Evolutionary conservation across 768 basidiomycete species (phyloP).

Genomic region (Suillus luteus): DNA sequence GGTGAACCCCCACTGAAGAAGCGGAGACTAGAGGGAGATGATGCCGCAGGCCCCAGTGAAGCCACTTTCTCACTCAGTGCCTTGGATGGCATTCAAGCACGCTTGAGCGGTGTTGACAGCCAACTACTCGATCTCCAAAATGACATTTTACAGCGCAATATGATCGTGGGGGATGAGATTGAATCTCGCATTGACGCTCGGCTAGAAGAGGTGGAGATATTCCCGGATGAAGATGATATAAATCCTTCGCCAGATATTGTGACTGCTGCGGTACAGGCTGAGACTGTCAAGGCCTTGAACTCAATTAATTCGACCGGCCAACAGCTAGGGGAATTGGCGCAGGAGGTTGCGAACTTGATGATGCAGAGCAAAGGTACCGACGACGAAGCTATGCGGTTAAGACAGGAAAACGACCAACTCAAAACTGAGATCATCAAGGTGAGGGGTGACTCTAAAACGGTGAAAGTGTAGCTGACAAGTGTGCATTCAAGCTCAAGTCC

Average conservation of each 20-base stretch:
- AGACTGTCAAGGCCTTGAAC: not conserved
- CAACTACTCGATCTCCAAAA: constrained; percentile 38
- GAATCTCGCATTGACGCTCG: constrained; percentile 32
- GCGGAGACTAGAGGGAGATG: constrained; percentile 19
- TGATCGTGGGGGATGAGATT: constrained; percentile 30
- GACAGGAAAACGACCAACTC: constrained; percentile 31
- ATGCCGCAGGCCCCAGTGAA: not conserved
- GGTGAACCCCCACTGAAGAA: constrained; percentile 19
- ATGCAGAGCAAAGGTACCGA: constrained; percentile 30
- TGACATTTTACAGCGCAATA: constrained; percentile 37
- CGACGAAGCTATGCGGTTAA: constrained; percentile 21
- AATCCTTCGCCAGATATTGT: constrained; percentile 25
- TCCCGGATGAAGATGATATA: constrained; percentile 20
- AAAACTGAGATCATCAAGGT: constrained; percentile 30
- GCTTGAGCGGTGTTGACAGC: constrained; percentile 29
- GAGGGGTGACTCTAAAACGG: constrained; percentile 11
- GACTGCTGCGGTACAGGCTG: constrained; percentile 27
- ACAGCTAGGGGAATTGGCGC: constrained; percentile 35
- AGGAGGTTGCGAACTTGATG: constrained; percentile 36
- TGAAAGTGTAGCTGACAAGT: constrained; percentile 16
- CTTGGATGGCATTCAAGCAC: constrained; percentile 31
- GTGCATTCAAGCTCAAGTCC: constrained; percentile 15
- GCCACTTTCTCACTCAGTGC: constrained; percentile 16
- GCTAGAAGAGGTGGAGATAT: constrained; percentile 27
- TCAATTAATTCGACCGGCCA: constrained; percentile 18